A percentile compares a stretch with the other conserved stretches of the same genome.
Evolutionary conservation across 352 stramenopile genomes (phyloP).

Genomic region (Pythium aphanidermatum): DNA sequence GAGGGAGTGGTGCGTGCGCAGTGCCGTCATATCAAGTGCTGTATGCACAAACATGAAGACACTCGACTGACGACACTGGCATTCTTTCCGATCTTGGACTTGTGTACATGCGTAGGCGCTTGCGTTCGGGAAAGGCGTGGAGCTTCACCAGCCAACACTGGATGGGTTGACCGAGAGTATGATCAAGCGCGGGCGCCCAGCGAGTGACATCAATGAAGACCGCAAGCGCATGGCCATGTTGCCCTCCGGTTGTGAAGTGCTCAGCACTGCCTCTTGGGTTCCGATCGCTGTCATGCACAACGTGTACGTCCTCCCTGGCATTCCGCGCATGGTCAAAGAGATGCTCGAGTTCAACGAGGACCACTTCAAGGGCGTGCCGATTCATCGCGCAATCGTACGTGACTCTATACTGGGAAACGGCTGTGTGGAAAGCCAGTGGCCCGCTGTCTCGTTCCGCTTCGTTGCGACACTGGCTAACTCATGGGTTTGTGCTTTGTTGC

Average conservation of each 20-base stretch:
- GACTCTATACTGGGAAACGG: neutral
- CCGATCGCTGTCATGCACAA: slow-evolving; percentile 75
- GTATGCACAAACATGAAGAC: too few species aligned
- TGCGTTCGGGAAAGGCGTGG: slow-evolving; percentile 60
- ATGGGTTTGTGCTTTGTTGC: neutral
- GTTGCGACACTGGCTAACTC: neutral
- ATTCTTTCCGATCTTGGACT: slow-evolving; percentile 10
- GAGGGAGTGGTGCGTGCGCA: slow-evolving; percentile 56
- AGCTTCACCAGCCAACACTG: slow-evolving; percentile 61
- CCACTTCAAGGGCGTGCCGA: slow-evolving; percentile 71
- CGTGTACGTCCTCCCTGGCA: slow-evolving; percentile 80
- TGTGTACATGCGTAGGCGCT: slow-evolving; percentile 36
- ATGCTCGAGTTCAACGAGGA: slow-evolving; percentile 80
- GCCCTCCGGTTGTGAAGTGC: slow-evolving; percentile 44
- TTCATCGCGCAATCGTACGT: slow-evolving; percentile 70
- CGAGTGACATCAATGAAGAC: slow-evolving; percentile 54
- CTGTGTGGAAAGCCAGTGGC: neutral
- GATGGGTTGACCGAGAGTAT: slow-evolving; percentile 44
- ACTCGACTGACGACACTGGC: too few species aligned
- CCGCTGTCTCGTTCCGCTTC: slow-evolving; percentile 5
- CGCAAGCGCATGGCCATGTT: slow-evolving; percentile 70
- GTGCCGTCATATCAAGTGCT: too few species aligned
- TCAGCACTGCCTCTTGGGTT: slow-evolving; percentile 58
- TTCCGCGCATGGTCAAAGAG: slow-evolving; percentile 71
- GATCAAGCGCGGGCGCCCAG: slow-evolving; percentile 24